Evolutionary conservation across 495 filamentous ascomycete species (phyloP).

Genomic region (Venustampulla echinocandica): DNA sequence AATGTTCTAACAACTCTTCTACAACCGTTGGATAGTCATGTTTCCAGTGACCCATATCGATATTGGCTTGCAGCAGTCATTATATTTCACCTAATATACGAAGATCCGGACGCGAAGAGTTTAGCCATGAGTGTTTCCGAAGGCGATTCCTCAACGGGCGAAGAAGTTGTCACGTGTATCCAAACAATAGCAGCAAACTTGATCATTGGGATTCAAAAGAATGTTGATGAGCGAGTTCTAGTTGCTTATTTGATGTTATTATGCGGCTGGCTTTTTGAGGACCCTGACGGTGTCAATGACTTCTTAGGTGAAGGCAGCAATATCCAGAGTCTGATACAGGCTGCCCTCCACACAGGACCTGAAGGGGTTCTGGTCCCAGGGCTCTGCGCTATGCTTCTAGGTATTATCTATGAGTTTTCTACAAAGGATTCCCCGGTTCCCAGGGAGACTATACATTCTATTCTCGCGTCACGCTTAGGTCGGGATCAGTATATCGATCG

Average conservation of each 20-base stretch:
- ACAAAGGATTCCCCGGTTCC: slow-evolving; percentile 93
- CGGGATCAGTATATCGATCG: slow-evolving; percentile 85
- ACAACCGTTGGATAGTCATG: slow-evolving; percentile 43
- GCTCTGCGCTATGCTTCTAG: slow-evolving; percentile 73
- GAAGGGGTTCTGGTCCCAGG: slow-evolving; percentile 65
- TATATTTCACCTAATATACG: slow-evolving; percentile 80
- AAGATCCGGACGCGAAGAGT: slow-evolving; percentile 70
- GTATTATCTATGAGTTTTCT: slow-evolving; percentile 93
- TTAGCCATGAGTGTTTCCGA: slow-evolving; percentile 76
- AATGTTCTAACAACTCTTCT: slow-evolving; percentile 83
- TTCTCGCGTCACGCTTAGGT: slow-evolving; percentile 71
- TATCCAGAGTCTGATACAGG: slow-evolving; percentile 67
- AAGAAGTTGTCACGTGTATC: slow-evolving; percentile 93
- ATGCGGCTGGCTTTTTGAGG: slow-evolving; percentile 89
- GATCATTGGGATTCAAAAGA: slow-evolving; percentile 61
- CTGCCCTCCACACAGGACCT: slow-evolving; percentile 51
- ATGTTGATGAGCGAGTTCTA: slow-evolving; percentile 71
- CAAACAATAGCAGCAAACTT: slow-evolving; percentile 79
- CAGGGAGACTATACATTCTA: slow-evolving; percentile 68
- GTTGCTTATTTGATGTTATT: slow-evolving; percentile 88
- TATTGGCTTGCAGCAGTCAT: slow-evolving; percentile 88
- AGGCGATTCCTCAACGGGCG: slow-evolving; percentile 80
- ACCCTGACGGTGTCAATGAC: slow-evolving; percentile 84
- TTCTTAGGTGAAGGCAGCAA: slow-evolving; percentile 92
- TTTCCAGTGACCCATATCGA: slow-evolving; percentile 73